A percentile compares a stretch with the other conserved stretches of the same genome.
Conservation (phyloP, 768 basidiomycete genomes). For the Termitomyces sp. region DNA sequence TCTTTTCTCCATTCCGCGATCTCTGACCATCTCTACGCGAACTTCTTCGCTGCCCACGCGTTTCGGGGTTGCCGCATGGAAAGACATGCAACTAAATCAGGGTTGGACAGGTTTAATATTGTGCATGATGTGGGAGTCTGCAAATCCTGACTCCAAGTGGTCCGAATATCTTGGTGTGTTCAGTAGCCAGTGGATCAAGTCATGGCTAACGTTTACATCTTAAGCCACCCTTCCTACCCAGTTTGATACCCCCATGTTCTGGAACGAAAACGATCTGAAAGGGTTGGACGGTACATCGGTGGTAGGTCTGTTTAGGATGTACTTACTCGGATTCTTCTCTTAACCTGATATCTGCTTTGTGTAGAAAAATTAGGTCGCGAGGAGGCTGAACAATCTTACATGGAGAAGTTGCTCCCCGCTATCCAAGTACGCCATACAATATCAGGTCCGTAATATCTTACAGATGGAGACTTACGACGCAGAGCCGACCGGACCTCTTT, state of each 20-base stretch:
- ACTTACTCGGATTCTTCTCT: background rate
- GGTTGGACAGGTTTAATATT: slow-evolving; percentile 90
- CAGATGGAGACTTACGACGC: background rate
- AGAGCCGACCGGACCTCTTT: slow-evolving; percentile 76
- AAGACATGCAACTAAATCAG: slow-evolving; percentile 43
- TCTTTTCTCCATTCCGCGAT: slow-evolving; percentile 79
- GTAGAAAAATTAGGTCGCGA: slow-evolving; percentile 83
- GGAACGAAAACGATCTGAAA: slow-evolving; percentile 65
- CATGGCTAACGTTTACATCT: background rate
- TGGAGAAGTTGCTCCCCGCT: slow-evolving; percentile 60
- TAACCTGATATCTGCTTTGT: slow-evolving; percentile 5
- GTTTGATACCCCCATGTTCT: slow-evolving; percentile 95
- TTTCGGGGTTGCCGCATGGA: slow-evolving; percentile 66
- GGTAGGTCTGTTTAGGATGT: slow-evolving; percentile 51
- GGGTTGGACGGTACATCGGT: slow-evolving; percentile 84
- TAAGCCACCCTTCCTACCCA: slow-evolving; percentile 58
- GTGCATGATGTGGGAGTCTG: slow-evolving; percentile 94
- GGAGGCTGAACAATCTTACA: slow-evolving; percentile 74
- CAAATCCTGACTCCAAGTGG: slow-evolving; percentile 61
- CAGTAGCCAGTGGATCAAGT: background rate
- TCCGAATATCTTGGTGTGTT: slow-evolving; percentile 60
- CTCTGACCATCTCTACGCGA: slow-evolving; percentile 69
- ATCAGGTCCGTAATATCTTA: background rate
- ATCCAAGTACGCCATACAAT: slow-evolving; percentile 44
- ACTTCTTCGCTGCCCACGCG: slow-evolving; percentile 61